Evolutionary conservation across 2,329 filamentous ascomycete species (phyloP), one percentile per base, ranked within the genome.

Genomic region (Akanthomyces uredinophilus): DNA sequence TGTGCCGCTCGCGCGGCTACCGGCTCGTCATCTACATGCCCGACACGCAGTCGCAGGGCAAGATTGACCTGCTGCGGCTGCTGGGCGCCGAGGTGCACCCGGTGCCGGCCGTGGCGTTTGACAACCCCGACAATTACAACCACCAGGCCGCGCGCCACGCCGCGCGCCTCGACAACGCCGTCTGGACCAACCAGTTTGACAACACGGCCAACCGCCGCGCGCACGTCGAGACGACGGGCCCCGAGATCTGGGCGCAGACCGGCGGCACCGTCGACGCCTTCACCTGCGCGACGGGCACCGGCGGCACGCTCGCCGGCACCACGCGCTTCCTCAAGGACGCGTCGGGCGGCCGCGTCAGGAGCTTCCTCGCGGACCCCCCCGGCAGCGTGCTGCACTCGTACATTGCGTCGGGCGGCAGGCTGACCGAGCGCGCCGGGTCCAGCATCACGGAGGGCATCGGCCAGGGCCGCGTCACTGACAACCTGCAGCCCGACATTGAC

Each of bases 181-280:
- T 98, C 16, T 99, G 95, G 95, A 99, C 95, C 50, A 96, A 99
- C 77, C 95, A 99, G 78, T 99, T 99, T 78, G 95, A 99, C 75
- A 99, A 99, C 79, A 87, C 83, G 58, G 95, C 95, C 59, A 99
- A 99, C 77, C 85, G 95, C 58, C 87, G 90, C 71, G 95, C 95
- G 53, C 95, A 99, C 74, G 89, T 98, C 68, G 94, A 97, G 80
- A 98, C 94, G 2, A 99, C 95, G 0, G 95, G 95, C 0, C 95
- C 95, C 0, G 95, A 99, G 78, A 96, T 99, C 72, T 99, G 95
- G 95, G 80, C 87, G 32, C 95, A 99, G 81, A 98, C 95, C 0
- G 78, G 73, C 2, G 94, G 95, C 41, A 88, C 88, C 66, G 78
- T 99, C 24, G 92, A 98, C 74, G 95, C 93, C 5, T 99, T 99